phyloP scores from a whole-genome alignment of 805 yeast genomes.

The Zygoascus biomembranicola region DNA sequence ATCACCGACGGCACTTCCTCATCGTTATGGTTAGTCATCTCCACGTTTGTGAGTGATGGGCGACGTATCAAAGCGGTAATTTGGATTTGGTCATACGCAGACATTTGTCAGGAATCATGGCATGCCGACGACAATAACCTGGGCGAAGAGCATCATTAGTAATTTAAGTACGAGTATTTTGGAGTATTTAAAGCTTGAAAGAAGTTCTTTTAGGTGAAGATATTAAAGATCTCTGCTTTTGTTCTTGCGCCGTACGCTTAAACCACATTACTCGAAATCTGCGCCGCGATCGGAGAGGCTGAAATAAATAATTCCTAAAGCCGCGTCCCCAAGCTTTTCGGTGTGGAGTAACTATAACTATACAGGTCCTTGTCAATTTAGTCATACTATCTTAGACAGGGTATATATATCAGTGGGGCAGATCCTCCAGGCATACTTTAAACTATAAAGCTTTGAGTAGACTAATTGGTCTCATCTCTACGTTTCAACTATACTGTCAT shows the following conservation, averaged over 20 bases:
- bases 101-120: background rate
- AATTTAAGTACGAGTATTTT: background rate
- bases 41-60: background rate
- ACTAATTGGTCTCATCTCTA: background rate
- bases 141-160: background rate
- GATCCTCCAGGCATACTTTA: no score
- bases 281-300: no score
- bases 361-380: no score
- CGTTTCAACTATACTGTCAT: background rate
- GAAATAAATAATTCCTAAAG: no score
- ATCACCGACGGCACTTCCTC: background rate
- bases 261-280: no score
- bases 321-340: no score
- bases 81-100: background rate
- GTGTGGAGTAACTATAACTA: no score
- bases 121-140: background rate
- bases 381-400: no score
- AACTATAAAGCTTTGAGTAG: no score
- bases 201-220: background rate
- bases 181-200: background rate
- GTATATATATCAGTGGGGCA: no score
- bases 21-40: background rate
- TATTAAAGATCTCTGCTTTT: no score
- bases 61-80: background rate
- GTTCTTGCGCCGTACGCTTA: no score